phyloP scores from a whole-genome alignment of 2,329 filamentous ascomycete genomes.

The Lasiodiplodia theobromae region DNA sequence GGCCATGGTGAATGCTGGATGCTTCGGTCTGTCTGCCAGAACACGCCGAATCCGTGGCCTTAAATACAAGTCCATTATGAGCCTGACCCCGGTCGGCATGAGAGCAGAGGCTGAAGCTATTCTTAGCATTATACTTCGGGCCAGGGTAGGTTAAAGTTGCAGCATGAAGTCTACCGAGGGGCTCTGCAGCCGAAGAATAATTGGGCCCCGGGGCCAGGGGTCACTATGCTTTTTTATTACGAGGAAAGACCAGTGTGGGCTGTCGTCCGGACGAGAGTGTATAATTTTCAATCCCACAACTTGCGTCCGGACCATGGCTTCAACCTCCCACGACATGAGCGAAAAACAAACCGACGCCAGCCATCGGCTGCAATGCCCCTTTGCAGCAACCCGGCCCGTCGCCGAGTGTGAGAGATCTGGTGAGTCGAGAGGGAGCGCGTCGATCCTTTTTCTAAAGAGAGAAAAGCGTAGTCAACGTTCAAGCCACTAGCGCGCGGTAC shows the following conservation, averaged over 20 bases:
- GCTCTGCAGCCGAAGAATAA: not conserved
- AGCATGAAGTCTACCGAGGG: not conserved
- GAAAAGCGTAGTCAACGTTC: not conserved
- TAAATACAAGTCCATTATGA: not conserved
- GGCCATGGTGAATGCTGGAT: not conserved
- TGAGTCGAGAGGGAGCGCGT: not conserved
- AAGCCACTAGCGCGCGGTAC: slow-evolving; percentile 1
- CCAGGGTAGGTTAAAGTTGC: slow-evolving; percentile 2
- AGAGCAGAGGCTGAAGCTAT: not conserved
- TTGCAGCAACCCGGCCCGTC: not conserved
- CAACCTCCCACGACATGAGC: too few species aligned
- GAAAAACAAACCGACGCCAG: too few species aligned
- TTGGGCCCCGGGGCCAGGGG: not conserved
- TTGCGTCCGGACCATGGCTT: too few species aligned
- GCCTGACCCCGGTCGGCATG: not conserved
- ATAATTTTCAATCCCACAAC: too few species aligned
- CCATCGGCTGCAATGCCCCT: too few species aligned
- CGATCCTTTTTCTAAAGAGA: slow-evolving; percentile 17
- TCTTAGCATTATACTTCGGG: slow-evolving; percentile 2
- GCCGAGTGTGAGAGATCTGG: not conserved
- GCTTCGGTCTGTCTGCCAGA: not conserved
- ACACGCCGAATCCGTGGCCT: not conserved
- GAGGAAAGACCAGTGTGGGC: too few species aligned
- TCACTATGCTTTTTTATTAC: too few species aligned
- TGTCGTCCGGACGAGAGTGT: too few species aligned